Evolutionary conservation across 768 basidiomycete genomes (phyloP).

Genomic region (Pleurotus citrinopileatus): DNA sequence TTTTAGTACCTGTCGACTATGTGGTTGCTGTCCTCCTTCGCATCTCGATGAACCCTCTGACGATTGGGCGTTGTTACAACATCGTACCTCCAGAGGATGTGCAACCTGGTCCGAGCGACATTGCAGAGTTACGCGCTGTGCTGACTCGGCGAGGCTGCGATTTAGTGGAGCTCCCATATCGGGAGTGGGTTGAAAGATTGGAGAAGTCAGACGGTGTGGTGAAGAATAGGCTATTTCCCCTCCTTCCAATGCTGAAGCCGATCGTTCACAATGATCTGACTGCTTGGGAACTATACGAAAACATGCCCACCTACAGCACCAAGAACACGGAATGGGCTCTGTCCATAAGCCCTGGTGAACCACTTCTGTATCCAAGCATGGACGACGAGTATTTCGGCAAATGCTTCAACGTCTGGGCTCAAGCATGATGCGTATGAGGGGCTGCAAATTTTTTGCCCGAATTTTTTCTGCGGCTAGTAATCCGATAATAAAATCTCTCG

Average conservation of each 20-base stretch:
- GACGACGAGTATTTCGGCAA: neutral
- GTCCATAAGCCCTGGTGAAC: neutral
- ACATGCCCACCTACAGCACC: neutral
- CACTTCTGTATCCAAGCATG: neutral
- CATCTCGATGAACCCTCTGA: neutral
- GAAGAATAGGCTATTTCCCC: neutral
- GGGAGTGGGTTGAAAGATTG: neutral
- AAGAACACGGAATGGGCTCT: slow-evolving; percentile 1
- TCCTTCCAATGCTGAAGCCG: slow-evolving; percentile 3
- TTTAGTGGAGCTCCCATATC: neutral
- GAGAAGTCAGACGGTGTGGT: neutral
- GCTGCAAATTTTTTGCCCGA: no score
- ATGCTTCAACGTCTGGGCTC: no score
- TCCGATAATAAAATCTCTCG: no score
- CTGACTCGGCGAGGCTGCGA: neutral
- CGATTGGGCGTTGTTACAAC: slow-evolving; percentile 2
- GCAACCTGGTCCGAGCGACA: neutral
- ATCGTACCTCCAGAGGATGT: neutral
- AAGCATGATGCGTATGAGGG: no score
- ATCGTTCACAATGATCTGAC: neutral
- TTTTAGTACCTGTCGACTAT: slow-evolving; percentile 8
- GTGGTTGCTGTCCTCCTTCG: neutral
- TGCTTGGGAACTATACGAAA: neutral
- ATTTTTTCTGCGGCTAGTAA: no score
- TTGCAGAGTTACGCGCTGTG: neutral